A percentile compares a stretch with the other conserved stretches of the same genome.
Conservation (phyloP, 805 yeast species). For the Starmerella ratchasimensis region DNA sequence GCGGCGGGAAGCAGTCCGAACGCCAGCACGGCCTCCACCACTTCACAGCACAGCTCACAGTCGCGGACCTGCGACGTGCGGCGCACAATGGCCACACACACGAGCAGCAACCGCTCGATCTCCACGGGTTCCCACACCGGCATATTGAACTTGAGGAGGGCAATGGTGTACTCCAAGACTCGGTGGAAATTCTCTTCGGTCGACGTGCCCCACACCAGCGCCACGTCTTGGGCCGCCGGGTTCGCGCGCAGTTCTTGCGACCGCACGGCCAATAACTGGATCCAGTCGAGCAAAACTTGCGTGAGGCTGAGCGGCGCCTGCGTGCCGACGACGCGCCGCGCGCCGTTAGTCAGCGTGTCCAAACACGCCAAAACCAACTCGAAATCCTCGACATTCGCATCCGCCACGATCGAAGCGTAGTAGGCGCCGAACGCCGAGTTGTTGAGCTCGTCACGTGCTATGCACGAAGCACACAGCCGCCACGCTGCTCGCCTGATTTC, state of each 20-base stretch:
- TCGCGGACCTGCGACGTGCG: slow-evolving; percentile 30
- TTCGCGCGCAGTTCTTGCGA: slow-evolving; percentile 24
- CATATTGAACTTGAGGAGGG: slow-evolving; percentile 38
- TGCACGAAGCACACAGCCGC: slow-evolving; percentile 42
- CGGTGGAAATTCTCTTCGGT: slow-evolving; percentile 23
- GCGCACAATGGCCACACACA: slow-evolving; percentile 29
- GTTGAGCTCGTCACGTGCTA: slow-evolving; percentile 36
- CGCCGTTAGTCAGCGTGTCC: slow-evolving; percentile 36
- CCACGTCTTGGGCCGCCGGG: slow-evolving; percentile 18
- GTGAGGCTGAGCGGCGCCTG: slow-evolving; percentile 31
- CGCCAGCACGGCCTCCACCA: slow-evolving; percentile 34
- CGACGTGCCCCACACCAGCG: slow-evolving; percentile 22
- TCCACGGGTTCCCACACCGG: slow-evolving; percentile 33
- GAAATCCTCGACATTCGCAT: slow-evolving; percentile 37
- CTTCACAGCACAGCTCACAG: slow-evolving; percentile 29
- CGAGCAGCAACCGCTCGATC: slow-evolving; percentile 27
- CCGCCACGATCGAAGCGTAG: slow-evolving; percentile 46
- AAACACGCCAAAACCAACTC: slow-evolving; percentile 38
- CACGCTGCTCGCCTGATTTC: slow-evolving; percentile 38
- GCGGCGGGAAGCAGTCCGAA: slow-evolving; percentile 36
- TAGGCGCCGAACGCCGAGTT: slow-evolving; percentile 40
- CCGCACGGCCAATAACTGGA: slow-evolving; percentile 24
- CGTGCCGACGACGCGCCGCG: slow-evolving; percentile 25
- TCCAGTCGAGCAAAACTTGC: slow-evolving; percentile 29
- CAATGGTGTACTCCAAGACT: slow-evolving; percentile 30